Evolutionary conservation across 371 early-diverging fungal species (phyloP).

Genomic region (Syncephalastrum contaminatum): DNA sequence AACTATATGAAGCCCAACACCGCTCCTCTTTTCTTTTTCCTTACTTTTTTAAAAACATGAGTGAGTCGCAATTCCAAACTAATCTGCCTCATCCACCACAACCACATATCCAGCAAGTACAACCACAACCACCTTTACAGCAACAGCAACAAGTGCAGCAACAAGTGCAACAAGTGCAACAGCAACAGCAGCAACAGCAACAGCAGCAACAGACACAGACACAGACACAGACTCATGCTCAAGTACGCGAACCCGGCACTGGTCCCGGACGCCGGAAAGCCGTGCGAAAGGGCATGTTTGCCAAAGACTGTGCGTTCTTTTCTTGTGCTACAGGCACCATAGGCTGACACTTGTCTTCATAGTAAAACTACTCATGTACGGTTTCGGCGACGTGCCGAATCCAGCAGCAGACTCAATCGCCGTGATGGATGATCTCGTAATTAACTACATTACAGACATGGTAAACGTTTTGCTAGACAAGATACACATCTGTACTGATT

Average conservation of each 20-base stretch:
- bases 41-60: conserved; percentile 1
- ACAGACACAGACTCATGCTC: no score
- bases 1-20: conserved; percentile 1
- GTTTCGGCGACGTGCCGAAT: conserved; percentile 94
- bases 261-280: conserved; percentile 53
- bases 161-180: no score
- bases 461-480: conserved; percentile 43
- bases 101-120: not conserved
- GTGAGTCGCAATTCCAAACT: not conserved
- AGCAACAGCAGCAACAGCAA: conserved; percentile 4
- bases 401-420: conserved; percentile 93
- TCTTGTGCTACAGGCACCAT: no score
- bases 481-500: conserved; percentile 29
- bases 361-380: conserved; percentile 94
- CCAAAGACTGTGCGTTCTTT: conserved; percentile 48
- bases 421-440: conserved; percentile 91
- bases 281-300: conserved; percentile 53
- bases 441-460: conserved; percentile 89
- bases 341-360: not conserved
- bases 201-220: conserved; percentile 2
- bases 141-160: no score
- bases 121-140: no score
- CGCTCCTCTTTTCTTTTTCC: not conserved
- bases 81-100: not conserved
- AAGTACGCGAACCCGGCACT: conserved; percentile 28